Conservation (phyloP, 352 stramenopile species). For the Pythium brachiatum region DNA sequence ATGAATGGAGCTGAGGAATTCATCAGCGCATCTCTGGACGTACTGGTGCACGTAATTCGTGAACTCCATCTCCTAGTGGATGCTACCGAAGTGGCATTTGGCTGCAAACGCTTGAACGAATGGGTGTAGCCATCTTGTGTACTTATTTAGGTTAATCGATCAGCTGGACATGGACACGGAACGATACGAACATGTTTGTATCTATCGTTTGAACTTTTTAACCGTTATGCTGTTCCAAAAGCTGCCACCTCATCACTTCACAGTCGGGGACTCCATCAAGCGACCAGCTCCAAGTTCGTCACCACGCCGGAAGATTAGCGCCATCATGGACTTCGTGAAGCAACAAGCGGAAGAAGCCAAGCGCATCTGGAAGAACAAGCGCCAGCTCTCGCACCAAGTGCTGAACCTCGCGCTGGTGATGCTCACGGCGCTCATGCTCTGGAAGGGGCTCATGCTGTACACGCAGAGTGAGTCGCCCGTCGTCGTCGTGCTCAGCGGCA, state of each 20-base stretch:
- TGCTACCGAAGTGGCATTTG: too few species aligned
- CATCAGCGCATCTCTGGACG: too few species aligned
- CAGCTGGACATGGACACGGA: too few species aligned
- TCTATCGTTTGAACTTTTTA: too few species aligned
- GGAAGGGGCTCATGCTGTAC: conserved; percentile 97
- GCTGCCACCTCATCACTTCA: background rate
- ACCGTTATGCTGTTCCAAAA: background rate
- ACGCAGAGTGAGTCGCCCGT: conserved; percentile 97
- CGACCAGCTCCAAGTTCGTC: background rate
- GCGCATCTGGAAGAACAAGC: conserved; percentile 98
- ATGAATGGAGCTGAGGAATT: too few species aligned
- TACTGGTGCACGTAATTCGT: too few species aligned
- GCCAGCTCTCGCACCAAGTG: conserved; percentile 95
- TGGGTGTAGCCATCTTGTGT: too few species aligned
- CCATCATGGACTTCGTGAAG: conserved; percentile 62
- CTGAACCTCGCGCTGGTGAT: conserved; percentile 99
- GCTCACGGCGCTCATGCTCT: conserved; percentile 99
- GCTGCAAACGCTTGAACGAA: too few species aligned
- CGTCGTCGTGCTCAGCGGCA: conserved; percentile 98
- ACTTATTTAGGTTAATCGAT: too few species aligned
- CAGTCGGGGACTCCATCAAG: too few species aligned
- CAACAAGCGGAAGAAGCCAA: conserved; percentile 95
- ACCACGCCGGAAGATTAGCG: background rate
- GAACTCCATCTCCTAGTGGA: too few species aligned
- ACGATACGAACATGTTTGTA: too few species aligned